These are phyloP conservation scores for Penicillium atrosanguineum DNA, from an alignment of 495 filamentous ascomycete species.

Conservation along the genomic window DNA sequence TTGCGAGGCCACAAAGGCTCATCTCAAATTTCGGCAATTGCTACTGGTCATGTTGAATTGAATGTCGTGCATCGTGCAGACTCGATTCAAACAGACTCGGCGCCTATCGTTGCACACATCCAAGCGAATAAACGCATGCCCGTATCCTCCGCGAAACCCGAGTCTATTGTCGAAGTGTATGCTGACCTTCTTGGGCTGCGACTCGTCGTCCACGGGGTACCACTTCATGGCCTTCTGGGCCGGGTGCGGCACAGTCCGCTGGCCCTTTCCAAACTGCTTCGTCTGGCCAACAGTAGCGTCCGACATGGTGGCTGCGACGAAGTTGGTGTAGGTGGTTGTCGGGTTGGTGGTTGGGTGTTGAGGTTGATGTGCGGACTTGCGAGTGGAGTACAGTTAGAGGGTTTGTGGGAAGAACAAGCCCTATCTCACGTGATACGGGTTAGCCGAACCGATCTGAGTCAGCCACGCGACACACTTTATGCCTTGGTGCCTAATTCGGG, in stretches of 20 bases:
- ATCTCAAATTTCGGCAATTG: constrained; percentile 12
- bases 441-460: constrained; percentile 24
- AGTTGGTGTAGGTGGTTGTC: constrained; percentile 47
- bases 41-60: constrained; percentile 7
- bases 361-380: constrained; percentile 38
- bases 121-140: constrained; percentile 24
- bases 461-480: not conserved
- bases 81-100: constrained; percentile 18
- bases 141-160: constrained; percentile 16
- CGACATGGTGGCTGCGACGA: constrained; percentile 64
- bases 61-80: constrained; percentile 2
- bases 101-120: constrained; percentile 37
- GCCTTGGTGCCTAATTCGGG: not conserved
- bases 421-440: constrained; percentile 29
- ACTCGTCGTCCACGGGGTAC: constrained; percentile 96
- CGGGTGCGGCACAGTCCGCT: constrained; percentile 78
- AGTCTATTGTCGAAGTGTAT: constrained; percentile 27
- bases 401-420: constrained; percentile 30
- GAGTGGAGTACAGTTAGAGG: constrained; percentile 28
- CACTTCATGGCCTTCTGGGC: constrained; percentile 96
- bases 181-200: constrained; percentile 86
- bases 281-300: constrained; percentile 57
- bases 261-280: constrained; percentile 98
- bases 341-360: constrained; percentile 50
- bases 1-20: constrained; percentile 1